Base-by-base conservation (phyloP, 805 yeast species). In the Yamadazyma nakazawae region DNA sequence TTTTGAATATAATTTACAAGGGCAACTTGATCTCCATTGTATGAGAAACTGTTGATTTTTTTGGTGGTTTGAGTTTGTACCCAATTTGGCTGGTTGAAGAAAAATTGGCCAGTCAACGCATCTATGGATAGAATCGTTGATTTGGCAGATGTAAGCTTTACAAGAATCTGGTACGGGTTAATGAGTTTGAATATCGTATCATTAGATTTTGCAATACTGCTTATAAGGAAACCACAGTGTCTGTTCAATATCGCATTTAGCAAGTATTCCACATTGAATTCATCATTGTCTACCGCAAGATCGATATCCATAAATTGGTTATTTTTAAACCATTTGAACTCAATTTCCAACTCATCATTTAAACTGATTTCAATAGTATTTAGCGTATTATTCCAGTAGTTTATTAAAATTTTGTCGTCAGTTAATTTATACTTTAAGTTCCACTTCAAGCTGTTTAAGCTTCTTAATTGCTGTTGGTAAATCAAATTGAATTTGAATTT, bases 331-430 rank as follows among this genome's bases (percentile, higher is more conserved):
- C 91, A 85, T 48, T 81, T 69, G 55, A 78, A 76, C 25, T 75
- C 75, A 25, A 84, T 63, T 28, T 75, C 70, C 52, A 76, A 69
- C 19, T 64, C 59, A 25, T 59, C 63, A 53, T 74, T 76, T n/a
- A 82, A 65, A 0, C 88, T 87, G 42, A 85, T 75, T 52, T 84
- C 87, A 28, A 84, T 70, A 37, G 75, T 74, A 2, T 84, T 80
- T 40, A 71, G 72, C 56, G 75, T 72, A 41, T 72, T 67, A 18
- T 59, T 49, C 92, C 95, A 88, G 62, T 86, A 88, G 40, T 78
- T 75, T 1, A 87, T 68, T 2, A 74, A 61, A 11, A 88, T 76
- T 17, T 75, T 62, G 21, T 81, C 76, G 45, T 74, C 72, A 24
- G 34, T 25, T 57, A 80, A 81, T 16, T 75, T 70, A 61, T 80